Percentiles rank a stretch among this genome's conserved stretches.
Conservation (phyloP, 106 monocot species). For the Dioscorea zingiberensis region DNA sequence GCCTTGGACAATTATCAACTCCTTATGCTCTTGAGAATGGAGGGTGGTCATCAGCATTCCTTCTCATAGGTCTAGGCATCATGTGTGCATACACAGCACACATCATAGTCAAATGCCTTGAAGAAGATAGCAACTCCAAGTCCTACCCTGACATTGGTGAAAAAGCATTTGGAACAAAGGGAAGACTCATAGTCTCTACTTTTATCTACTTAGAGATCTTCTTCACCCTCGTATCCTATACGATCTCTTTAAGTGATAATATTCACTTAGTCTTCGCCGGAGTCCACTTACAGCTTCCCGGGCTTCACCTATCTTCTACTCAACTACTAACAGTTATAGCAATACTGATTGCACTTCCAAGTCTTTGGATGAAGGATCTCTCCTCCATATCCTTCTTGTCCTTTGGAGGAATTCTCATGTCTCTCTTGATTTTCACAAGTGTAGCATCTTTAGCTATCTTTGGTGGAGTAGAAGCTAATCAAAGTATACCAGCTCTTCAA, state of each 20-base stretch:
- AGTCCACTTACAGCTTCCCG: slow-evolving; percentile 15
- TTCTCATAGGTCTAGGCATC: slow-evolving; percentile 56
- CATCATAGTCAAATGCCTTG: slow-evolving; percentile 64
- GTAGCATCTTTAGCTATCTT: slow-evolving; percentile 38
- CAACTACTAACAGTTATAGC: slow-evolving; percentile 60
- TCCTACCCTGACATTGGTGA: slow-evolving; percentile 65
- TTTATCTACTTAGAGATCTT: slow-evolving; percentile 84
- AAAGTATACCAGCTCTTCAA: slow-evolving; percentile 45
- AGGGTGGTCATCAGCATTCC: slow-evolving; percentile 60
- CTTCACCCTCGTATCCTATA: slow-evolving; percentile 71
- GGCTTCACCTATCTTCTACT: slow-evolving; percentile 33
- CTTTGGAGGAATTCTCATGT: slow-evolving; percentile 69
- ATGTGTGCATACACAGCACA: slow-evolving; percentile 72
- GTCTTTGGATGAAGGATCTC: slow-evolving; percentile 67
- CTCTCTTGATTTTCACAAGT: slow-evolving; percentile 52
- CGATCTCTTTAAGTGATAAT: slow-evolving; percentile 80
- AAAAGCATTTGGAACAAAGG: slow-evolving; percentile 54
- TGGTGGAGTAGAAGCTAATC: slow-evolving; percentile 19
- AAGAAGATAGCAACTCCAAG: slow-evolving; percentile 37
- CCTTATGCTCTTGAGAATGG: slow-evolving; percentile 78
- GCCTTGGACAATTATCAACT: slow-evolving; percentile 78
- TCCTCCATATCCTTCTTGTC: slow-evolving; percentile 79
- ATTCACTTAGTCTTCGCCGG: slow-evolving; percentile 37
- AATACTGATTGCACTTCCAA: slow-evolving; percentile 60
- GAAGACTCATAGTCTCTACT: slow-evolving; percentile 47